Base-by-base conservation (phyloP, 2,329 filamentous ascomycete species). In the Neonectria faginata region DNA sequence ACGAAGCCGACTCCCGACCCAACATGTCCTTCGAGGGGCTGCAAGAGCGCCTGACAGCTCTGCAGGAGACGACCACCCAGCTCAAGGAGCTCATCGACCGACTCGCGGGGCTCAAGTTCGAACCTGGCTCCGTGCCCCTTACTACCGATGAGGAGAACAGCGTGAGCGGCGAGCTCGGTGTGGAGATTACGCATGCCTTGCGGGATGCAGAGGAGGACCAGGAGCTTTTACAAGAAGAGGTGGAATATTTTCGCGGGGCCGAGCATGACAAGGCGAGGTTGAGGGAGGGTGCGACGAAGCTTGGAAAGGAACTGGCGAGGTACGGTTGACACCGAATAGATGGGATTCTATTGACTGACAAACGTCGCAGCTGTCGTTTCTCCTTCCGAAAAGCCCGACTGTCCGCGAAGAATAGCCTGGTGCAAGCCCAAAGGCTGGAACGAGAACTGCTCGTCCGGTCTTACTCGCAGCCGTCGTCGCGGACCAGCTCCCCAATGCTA, bases 301-400 rank as follows among this genome's bases (percentile, higher is more conserved):
- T 96, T 55, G 86, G 83, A 12, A 86, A 87, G 62, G 94, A 97
- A 71, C 78, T 97, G 47, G 89, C 88, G 73, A 85, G 82, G 92
- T 94, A 82, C 57, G 20, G 25, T 27, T 9, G 39, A 9, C 0
- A 12, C 22, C 5, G 16, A 12, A 20, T 2, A 12, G 2, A 3
- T 22, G 48, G n/a, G 44, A 41, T 9, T 12, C 2, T 4, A 41
- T 10, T 3, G 11, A 55, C 62, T 73, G 36, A 72, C 20, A n/a
- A n/a, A 60, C 12, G 3, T 44, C 25, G 14, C 45, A 88, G 83
- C 64, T 86, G 80, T 67, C 84, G 93, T 64, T 82, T 85, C 36
- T 86, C 89, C 33, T 97, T 97, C 78, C 90, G 94, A 70, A 91
- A 89, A 77, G 94, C 95, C 12, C 92, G 97, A 74, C 82, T 97